Base-by-base conservation (phyloP, 306 rosid species). In the Phaseolus lunatus region DNA sequence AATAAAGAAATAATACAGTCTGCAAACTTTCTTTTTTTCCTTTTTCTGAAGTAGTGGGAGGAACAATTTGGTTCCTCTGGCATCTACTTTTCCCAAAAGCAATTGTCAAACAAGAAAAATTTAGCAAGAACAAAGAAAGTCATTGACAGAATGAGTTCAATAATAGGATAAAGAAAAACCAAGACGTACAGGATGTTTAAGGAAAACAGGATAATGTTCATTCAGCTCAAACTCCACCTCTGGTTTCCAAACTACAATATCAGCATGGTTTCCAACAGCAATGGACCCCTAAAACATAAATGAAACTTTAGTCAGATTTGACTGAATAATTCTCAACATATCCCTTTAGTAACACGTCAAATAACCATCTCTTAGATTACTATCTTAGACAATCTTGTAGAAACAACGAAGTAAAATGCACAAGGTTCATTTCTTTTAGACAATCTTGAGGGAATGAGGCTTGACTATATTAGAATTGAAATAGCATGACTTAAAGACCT, bases 191-290 rank as follows among this genome's bases (percentile, higher is more conserved):
- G 97, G 92, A 84, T 95, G 95, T 77, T 82, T 92, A 37, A 89
- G 70, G 76, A 80, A 85, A 33, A 87, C 85, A 10, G 90, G 92
- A 69, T 86, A 72, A 73, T 82, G 85, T 9, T 92, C 82, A 49
- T 86, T 50, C 70, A 92, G 91, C 14, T 88, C 81, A 67, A 92
- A 88, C 77, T 95, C 97, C 72, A 54, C 63, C 79, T 90, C 97
- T 14, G 98, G 98, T 54, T 86, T 88, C 97, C 97, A 95, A 33
- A 93, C 96, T 45, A 88, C 96, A 16, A 95, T 84, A 82, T 95
- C 98, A 54, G 97, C 97, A 83, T 84, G 83, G 43, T 95, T 90
- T 82, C 97, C 97, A 47, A 82, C 75, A 53, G 81, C 89, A 86
- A 95, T 90, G 53, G 88, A 77, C n/a, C 98, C 98, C 98, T 95